Evolutionary conservation across 768 basidiomycete genomes (phyloP).

Genomic region (Pisolithus tinctorius): DNA sequence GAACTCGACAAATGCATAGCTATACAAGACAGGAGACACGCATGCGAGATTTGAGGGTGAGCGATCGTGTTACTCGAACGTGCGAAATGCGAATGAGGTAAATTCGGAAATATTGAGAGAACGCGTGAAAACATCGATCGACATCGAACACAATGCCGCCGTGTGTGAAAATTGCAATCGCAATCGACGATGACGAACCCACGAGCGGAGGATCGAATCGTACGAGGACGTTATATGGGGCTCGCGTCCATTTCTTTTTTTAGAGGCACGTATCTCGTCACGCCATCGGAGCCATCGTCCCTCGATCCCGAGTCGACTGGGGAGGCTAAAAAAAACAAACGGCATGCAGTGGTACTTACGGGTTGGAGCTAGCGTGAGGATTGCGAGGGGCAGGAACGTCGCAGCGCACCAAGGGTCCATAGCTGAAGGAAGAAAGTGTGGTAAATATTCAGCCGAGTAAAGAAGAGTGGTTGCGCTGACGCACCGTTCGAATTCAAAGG

Average conservation of each 20-base stretch:
- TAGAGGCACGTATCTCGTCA: conserved; percentile 12
- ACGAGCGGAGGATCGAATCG: conserved; percentile 25
- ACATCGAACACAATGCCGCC: conserved; percentile 20
- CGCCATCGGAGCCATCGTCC: conserved; percentile 20
- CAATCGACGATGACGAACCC: conserved; percentile 27
- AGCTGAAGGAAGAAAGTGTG: conserved; percentile 38
- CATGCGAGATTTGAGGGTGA: conserved; percentile 40
- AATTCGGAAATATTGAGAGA: conserved; percentile 18
- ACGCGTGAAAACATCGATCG: conserved; percentile 19
- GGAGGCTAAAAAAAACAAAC: conserved; percentile 6
- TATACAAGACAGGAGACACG: conserved; percentile 37
- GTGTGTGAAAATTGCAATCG: conserved; percentile 9
- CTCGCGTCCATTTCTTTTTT: conserved; percentile 25
- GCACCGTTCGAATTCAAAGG: conserved; percentile 83
- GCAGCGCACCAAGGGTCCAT: conserved; percentile 78
- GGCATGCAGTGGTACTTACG: conserved; percentile 55
- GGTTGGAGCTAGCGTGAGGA: conserved; percentile 64
- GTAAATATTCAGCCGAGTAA: conserved; percentile 1
- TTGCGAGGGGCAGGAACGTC: conserved; percentile 86
- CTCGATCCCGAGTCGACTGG: conserved; percentile 33
- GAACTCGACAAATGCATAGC: conserved; percentile 86
- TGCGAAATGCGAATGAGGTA: conserved; percentile 24
- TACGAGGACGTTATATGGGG: conserved; percentile 4
- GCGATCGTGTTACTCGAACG: conserved; percentile 40
- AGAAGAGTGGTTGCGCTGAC: conserved; percentile 9